Evolutionary conservation across 306 rosid species (phyloP), one percentile per base, ranked within the genome.

Genomic region (Adenanthera pavonina): DNA sequence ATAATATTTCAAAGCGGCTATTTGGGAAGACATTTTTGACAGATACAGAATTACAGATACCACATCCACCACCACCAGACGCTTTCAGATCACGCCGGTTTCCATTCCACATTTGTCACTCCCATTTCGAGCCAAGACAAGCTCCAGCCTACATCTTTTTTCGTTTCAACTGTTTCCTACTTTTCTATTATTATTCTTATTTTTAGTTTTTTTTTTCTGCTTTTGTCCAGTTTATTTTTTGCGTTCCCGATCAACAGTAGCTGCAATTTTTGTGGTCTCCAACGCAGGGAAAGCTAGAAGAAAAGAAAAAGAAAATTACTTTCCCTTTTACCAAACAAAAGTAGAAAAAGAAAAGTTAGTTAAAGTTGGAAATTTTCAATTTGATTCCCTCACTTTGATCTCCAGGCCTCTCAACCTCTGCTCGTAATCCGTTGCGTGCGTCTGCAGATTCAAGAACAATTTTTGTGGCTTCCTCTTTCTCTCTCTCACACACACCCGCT

Each of bases 251-350:
- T 74, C 46, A 75, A 75, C 69, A 79, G 87, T 83, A 20, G 76
- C 81, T 83, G 84, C 84, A 82, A 79, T 75, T 71, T 86, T 82
- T 66, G 76, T 76, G 82, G 64, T 80, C 78, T 80, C 59, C 85
- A 71, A 79, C 77, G 73, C 84, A 47, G 73, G 82, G 35, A 83
- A 82, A 81, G 83, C 8, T 72, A 40, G 75, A 13, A 65, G 52
- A 56, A 70, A 59, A 78, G 59, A 76, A 68, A 89, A 85, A 86
- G 84, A 35, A 38, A 83, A 56, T 74, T 40, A 81, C 95, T 91
- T 80, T 81, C 83, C 79, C 88, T 86, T 86, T 84, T 53, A 59
- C 82, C 87, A 86, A 83, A 65, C 88, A 54, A 64, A 70, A 77
- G 79, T 70, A 38, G 68, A 6, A 51, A 61, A 60, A 60, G 54